Evolutionary conservation across 1,284 basidiomycete genomes (phyloP), one percentile per base, ranked within the genome.

Genomic region (Cutaneotrichosporon curvatum): DNA sequence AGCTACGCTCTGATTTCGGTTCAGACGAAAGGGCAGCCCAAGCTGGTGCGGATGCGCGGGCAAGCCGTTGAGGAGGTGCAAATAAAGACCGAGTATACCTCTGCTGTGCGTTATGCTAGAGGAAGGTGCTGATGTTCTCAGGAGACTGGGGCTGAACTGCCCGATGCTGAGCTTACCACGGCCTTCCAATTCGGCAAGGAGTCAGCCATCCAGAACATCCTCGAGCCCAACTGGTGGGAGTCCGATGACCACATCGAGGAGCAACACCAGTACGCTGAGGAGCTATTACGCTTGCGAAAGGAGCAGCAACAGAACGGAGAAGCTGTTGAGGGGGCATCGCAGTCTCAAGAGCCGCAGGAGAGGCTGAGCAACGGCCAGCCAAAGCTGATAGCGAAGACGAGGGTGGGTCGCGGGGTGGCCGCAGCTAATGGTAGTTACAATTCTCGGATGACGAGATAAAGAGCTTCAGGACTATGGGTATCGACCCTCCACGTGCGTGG

Each of bases 1-100:
- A 92, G 88, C 36, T 92, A 92, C 69, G 82, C 87, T 9, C 73
- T 94, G 39, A 79, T 95, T 10, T 85, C 85, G 2, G 82, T 87
- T 59, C 87, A 91, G 70, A 84, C 79, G 65, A 91, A 85, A 64
- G 85, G 85, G 0, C 48, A 75, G 10, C 84, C 87, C 63, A 84
- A 80, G 61, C 85, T 87, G 59, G 89, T 92, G 49, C 78, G 81
- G 38, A 85, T 89, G 62, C 75, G 84, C 20, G 87, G 83, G 9
- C 81, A 84, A 60, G 73, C 78, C 22, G 83, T 87, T 72, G 83
- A 86, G 60, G 81, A 85, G 44, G 85, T 82, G 5, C 74, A 76
- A 42, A 76, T 76, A 41, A 80, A 79, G 61, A 85, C 86, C 4
- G 73, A 78, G 11, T 88, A 87, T 65, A 78, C 87, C 31, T 86